These are phyloP conservation scores for Neurospora sp. DNA, from an alignment of 495 filamentous ascomycete species.

Conservation along the genomic window DNA sequence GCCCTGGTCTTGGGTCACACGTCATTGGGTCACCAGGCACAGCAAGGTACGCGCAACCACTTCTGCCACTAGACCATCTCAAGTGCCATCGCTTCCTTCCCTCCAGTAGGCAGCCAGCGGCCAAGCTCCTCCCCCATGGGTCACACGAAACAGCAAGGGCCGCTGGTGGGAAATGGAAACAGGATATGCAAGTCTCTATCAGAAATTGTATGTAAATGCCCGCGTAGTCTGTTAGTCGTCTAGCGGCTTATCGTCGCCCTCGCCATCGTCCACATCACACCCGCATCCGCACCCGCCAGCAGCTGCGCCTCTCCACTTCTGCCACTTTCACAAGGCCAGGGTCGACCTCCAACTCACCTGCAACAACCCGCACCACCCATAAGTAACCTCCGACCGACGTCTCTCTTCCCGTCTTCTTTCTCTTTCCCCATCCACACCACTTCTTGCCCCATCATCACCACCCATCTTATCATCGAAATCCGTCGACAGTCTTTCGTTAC, in stretches of 20 bases:
- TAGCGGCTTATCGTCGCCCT: not conserved
- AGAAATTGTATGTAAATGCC: not conserved
- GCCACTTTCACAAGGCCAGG: slow-evolving; percentile 1
- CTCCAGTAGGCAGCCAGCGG: not conserved
- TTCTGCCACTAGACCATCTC: not conserved
- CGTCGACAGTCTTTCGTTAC: not conserved
- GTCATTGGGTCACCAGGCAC: slow-evolving; percentile 12
- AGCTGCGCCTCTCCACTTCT: not conserved
- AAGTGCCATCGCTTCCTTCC: not conserved
- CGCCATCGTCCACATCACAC: not conserved
- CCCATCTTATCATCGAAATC: not conserved
- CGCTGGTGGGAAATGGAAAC: not conserved
- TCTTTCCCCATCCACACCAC: slow-evolving; percentile 4
- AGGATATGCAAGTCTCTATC: not conserved
- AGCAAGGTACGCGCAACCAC: not conserved
- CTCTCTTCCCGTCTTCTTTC: slow-evolving; percentile 6
- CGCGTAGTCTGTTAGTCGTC: not conserved
- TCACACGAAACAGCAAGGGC: not conserved
- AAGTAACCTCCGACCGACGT: slow-evolving; percentile 1
- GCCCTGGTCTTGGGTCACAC: slow-evolving; percentile 1
- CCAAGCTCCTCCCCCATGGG: not conserved
- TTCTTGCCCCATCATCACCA: slow-evolving; percentile 1
- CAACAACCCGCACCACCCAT: not conserved
- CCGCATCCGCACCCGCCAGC: not conserved
- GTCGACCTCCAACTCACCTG: slow-evolving; percentile 2